Evolutionary conservation across 306 rosid species (phyloP).

Genomic region (Hylodesmum podocarpum): DNA sequence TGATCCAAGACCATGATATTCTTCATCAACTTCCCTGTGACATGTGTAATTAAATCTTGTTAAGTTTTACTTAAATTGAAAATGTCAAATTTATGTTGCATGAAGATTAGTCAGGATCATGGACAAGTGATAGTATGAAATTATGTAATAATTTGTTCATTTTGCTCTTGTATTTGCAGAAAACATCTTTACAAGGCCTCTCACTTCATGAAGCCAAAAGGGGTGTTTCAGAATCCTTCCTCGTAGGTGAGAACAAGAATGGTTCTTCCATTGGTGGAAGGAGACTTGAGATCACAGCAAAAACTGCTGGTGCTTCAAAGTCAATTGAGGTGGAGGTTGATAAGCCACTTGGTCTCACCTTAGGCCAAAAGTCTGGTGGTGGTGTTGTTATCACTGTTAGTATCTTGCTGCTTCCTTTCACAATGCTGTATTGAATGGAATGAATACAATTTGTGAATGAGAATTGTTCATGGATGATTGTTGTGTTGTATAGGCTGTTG

Average conservation of each 20-base stretch:
- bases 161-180: conserved; percentile 35
- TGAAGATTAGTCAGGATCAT: background rate
- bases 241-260: conserved; percentile 31
- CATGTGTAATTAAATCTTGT: background rate
- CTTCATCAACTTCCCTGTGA: background rate
- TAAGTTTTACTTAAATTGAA: background rate
- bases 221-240: conserved; percentile 44
- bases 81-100: background rate
- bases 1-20: background rate
- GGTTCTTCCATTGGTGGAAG: conserved; percentile 37
- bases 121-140: background rate
- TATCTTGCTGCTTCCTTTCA: background rate
- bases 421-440: background rate
- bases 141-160: background rate
- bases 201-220: conserved; percentile 72
- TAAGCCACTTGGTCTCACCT: conserved; percentile 95
- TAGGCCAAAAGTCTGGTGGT: conserved; percentile 88
- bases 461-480: conserved; percentile 19
- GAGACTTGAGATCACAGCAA: conserved; percentile 60
- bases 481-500: conserved; percentile 62
- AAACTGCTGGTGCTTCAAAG: conserved; percentile 88
- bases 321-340: conserved; percentile 86
- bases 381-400: conserved; percentile 81
- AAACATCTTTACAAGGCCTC: conserved; percentile 71
- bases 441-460: conserved; percentile 8